Evolutionary conservation across 2,329 filamentous ascomycete genomes (phyloP).

Genomic region (Diaporthe eres): DNA sequence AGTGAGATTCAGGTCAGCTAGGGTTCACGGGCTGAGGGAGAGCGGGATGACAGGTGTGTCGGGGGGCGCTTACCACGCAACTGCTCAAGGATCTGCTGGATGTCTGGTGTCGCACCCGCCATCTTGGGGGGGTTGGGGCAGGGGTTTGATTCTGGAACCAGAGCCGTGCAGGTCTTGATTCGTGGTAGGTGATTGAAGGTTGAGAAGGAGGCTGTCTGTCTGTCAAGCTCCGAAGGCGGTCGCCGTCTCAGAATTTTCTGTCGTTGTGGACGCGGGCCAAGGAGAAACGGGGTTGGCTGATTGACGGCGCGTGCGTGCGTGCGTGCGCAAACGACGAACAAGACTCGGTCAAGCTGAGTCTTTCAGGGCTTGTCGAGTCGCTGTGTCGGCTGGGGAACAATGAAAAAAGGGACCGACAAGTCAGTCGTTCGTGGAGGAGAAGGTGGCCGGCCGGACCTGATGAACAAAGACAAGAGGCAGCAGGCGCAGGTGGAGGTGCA

Average conservation of each 20-base stretch:
- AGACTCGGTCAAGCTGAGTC: constrained; percentile 15
- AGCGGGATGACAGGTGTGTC: not conserved
- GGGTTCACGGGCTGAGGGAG: not conserved
- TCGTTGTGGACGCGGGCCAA: constrained; percentile 15
- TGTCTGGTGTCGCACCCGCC: constrained; percentile 40
- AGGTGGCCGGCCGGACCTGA: not conserved
- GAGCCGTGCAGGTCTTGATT: constrained; percentile 8
- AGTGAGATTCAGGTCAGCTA: not conserved
- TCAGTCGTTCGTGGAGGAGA: not conserved
- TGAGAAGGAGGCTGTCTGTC: not conserved
- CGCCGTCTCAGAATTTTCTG: constrained; percentile 17
- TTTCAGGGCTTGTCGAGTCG: constrained; percentile 2
- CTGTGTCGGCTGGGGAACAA: constrained; percentile 7
- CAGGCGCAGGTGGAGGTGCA: constrained; percentile 22
- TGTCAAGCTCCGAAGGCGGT: not conserved
- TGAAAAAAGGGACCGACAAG: not conserved
- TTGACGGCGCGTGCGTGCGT: not conserved
- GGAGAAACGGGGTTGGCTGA: constrained; percentile 8
- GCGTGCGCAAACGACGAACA: not conserved
- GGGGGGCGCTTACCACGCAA: constrained; percentile 38
- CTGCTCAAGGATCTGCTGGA: constrained; percentile 41
- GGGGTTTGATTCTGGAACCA: not conserved
- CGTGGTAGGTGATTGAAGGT: not conserved
- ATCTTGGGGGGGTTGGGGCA: constrained; percentile 34
- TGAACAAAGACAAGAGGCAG: constrained; percentile 19